phyloP scores from a whole-genome alignment of 352 stramenopile species.

The Halophytophthora batemanensis region DNA sequence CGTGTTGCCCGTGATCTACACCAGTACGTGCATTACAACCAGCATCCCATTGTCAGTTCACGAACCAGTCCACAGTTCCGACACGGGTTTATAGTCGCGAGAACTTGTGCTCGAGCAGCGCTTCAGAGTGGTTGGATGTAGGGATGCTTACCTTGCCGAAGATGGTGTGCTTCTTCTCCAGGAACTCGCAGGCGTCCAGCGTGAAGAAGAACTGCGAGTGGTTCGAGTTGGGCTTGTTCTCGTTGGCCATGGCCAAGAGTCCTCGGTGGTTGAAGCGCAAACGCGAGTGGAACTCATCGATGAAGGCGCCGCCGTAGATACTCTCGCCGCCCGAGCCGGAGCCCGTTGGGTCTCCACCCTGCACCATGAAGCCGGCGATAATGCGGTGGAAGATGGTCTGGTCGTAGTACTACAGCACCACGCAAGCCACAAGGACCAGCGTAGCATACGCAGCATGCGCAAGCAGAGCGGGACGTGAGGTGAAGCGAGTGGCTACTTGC shows the following conservation, averaged over 20 bases:
- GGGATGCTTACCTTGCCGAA: conserved; percentile 60
- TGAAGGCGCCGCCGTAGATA: conserved; percentile 76
- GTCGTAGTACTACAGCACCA: conserved; percentile 91
- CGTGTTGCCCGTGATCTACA: conserved; percentile 92
- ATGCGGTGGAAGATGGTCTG: conserved; percentile 95
- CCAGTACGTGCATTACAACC: conserved; percentile 41
- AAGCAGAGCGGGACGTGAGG: too few relatives aligned
- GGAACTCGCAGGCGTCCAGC: conserved; percentile 91
- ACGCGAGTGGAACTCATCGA: conserved; percentile 92
- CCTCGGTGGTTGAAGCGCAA: conserved; percentile 96
- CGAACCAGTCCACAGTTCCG: too few relatives aligned
- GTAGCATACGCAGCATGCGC: background rate
- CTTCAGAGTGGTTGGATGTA: background rate
- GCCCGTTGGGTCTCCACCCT: conserved; percentile 91
- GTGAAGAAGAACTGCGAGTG: conserved; percentile 98
- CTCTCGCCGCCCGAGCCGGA: conserved; percentile 82
- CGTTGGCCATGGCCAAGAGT: conserved; percentile 93
- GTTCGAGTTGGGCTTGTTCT: conserved; percentile 86
- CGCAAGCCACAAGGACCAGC: conserved; percentile 3
- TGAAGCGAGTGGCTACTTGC: too few relatives aligned
- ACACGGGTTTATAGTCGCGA: too few relatives aligned
- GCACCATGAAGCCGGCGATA: conserved; percentile 94
- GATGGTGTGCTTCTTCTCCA: conserved; percentile 96
- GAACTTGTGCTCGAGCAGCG: too few relatives aligned
- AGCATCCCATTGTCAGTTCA: background rate